Evolutionary conservation across 2,329 filamentous ascomycete genomes (phyloP), one percentile per base, ranked within the genome.

Genomic region (Penicillium sp.): DNA sequence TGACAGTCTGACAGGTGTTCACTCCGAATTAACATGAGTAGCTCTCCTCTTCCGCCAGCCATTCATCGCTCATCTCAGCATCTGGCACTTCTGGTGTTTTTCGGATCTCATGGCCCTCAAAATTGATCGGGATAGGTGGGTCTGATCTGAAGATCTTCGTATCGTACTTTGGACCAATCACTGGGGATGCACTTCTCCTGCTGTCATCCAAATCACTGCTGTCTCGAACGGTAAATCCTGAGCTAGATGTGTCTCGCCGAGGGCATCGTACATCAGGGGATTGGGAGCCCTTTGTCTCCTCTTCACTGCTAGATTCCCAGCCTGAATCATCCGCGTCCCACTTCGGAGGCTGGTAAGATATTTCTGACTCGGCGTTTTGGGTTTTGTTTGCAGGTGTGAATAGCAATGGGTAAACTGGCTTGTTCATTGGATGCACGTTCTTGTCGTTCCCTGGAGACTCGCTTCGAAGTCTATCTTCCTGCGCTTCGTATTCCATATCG

Each of bases 241-340:
- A 18, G 33, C 42, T 46, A 9, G 49, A 23, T 8, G 49, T 52
- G 13, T 52, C 49, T 16, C n/a, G 24, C 3, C 49, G 49, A 39
- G 49, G 42, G 33, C 49, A 52, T 24, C 40, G 40, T 11, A 11
- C 40, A 10, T 19, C 29, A 6, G 34, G 52, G 40, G 29, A 54
- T 33, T 8, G 24, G 6, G 39, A 16, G 24, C n/a, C 23, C 13
- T 43, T 10, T 6, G 16, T 16, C 10, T 26, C 23, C 18, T 28
- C 39, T 18, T 36, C 33, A 18, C 24, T 28, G 18, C 18, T 31
- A 14, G 18, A 54, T 10, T 43, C 39, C 39, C 14, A 26, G 11
- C 28, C n/a, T 7, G 39, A 28, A 5, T 43, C 39, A 4, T 28
- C 39, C 6, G 24, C 39, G 13, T 16, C 3, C 7, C n/a, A n/a